Conservation (phyloP, 2,329 filamentous ascomycete genomes). For the Fusarium compactum region DNA sequence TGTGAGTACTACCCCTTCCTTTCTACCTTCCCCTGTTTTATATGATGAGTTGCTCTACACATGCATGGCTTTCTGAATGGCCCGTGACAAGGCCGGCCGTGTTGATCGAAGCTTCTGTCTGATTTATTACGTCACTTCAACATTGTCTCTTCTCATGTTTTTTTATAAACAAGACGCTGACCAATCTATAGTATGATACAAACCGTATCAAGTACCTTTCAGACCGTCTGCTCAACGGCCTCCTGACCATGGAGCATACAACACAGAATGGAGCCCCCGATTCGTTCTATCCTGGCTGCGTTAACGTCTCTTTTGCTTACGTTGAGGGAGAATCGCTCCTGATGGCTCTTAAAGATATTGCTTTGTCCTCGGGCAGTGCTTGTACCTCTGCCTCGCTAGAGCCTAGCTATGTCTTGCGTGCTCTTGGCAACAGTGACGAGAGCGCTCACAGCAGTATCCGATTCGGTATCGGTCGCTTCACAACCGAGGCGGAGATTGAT, state of each 20-base stretch:
- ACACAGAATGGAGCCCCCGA: constrained; percentile 86
- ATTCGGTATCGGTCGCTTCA: constrained; percentile 97
- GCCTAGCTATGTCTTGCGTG: constrained; percentile 94
- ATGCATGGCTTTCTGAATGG: constrained; percentile 92
- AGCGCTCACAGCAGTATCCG: constrained; percentile 97
- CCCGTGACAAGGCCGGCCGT: constrained; percentile 69
- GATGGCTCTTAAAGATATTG: constrained; percentile 99
- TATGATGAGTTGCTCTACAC: constrained; percentile 85
- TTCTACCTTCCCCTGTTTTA: constrained; percentile 39
- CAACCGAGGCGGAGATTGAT: constrained; percentile 93
- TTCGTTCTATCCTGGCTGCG: constrained; percentile 93
- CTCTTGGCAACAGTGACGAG: constrained; percentile 95
- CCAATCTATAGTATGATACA: constrained; percentile 81
- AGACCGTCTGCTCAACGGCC: constrained; percentile 82
- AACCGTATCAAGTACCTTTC: constrained; percentile 87
- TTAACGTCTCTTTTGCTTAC: constrained; percentile 98
- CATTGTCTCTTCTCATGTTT: constrained; percentile 5
- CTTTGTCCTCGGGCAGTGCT: constrained; percentile 93
- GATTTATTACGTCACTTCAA: constrained; percentile 51
- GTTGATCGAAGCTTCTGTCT: constrained; percentile 78
- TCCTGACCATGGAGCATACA: constrained; percentile 92
- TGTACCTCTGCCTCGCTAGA: constrained; percentile 97
- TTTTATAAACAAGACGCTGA: constrained; percentile 22
- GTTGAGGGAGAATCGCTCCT: constrained; percentile 97
- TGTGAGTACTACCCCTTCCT: constrained; percentile 68